Conservation (phyloP, 2,329 filamentous ascomycete species). For the Arthrinium puccinioides region DNA sequence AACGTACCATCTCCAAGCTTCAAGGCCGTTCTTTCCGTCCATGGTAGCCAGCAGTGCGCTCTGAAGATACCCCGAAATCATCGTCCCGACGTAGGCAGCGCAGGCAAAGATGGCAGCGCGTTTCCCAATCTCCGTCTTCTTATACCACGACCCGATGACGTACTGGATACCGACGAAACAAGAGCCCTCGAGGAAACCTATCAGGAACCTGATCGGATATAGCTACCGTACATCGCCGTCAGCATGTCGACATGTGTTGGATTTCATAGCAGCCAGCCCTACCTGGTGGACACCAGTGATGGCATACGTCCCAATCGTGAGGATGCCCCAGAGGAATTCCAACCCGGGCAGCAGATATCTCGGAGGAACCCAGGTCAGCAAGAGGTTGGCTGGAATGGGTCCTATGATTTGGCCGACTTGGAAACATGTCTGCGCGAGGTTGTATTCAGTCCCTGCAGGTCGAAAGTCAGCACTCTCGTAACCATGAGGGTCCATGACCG, state of each 20-base stretch:
- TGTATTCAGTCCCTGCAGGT: slow-evolving; percentile 12
- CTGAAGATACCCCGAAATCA: slow-evolving; percentile 52
- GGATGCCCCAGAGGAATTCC: slow-evolving; percentile 20
- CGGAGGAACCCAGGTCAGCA: slow-evolving; percentile 32
- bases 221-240: slow-evolving; percentile 3
- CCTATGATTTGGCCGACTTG: slow-evolving; percentile 11
- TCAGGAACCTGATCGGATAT: slow-evolving; percentile 32
- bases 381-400: slow-evolving; percentile 12
- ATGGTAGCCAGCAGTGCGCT: slow-evolving; percentile 31
- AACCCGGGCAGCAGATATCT: slow-evolving; percentile 37
- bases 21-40: slow-evolving; percentile 35
- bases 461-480: background rate
- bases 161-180: slow-evolving; percentile 43
- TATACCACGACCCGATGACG: slow-evolving; percentile 53
- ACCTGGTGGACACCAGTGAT: slow-evolving; percentile 12
- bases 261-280: no score
- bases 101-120: slow-evolving; percentile 56
- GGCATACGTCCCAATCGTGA: slow-evolving; percentile 14
- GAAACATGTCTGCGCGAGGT: slow-evolving; percentile 11
- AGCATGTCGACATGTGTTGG: background rate
- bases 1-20: slow-evolving; percentile 41
- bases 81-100: slow-evolving; percentile 51
- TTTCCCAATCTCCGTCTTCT: slow-evolving; percentile 52
- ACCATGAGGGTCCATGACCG: no score
- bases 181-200: slow-evolving; percentile 37